Evolutionary conservation across 2,329 filamentous ascomycete genomes (phyloP), one percentile per base, ranked within the genome.

Genomic region (Didymella lethalis): DNA sequence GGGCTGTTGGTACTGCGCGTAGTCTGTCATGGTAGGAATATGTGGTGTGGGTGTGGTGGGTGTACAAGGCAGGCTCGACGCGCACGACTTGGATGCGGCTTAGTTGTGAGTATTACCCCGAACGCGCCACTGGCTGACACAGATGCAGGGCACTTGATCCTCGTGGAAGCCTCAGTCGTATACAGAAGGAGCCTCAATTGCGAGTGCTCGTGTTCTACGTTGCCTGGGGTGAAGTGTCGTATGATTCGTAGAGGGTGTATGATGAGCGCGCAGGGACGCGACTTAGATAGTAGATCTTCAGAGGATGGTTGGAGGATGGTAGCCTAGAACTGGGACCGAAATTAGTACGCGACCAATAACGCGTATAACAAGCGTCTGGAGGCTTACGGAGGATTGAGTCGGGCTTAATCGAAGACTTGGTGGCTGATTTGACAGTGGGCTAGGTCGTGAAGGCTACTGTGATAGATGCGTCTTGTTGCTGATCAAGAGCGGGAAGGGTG

Each of bases 1-100:
- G 51, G 78, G 75, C 63, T 79, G 77, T 62, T 82, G 80, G 61
- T 82, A 82, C 62, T 80, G 78, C 60, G 80, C 75, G 74, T 83
- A 82, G 64, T 83, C 81, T 73, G 81, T 83, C 76, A 75, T 77
- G 65, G 53, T 67, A 64, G 65, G 51, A 54, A 52, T 63, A 59
- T 59, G 57, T 52, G 50, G 45, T 57, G 29, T 48, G 44, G 48
- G 38, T 55, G 57, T 45, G 63, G 62, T 67, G 64, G 64, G 62
- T 55, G 64, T 68, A 68, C 64, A 66, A 59, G 61, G 64, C 52
- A 65, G 60, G 61, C 53, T 69, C 55, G 54, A 62, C 43, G 61
- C 63, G 69, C 63, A 69, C 68, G 66, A 70, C 59, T 51, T 50
- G 54, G 44, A 70, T 61, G 66, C 57, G 66, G 63, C 64, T 66